Percentiles rank a stretch among this genome's conserved stretches.
Conservation (phyloP, 2,329 filamentous ascomycete species). For the Botrytis elliptica region DNA sequence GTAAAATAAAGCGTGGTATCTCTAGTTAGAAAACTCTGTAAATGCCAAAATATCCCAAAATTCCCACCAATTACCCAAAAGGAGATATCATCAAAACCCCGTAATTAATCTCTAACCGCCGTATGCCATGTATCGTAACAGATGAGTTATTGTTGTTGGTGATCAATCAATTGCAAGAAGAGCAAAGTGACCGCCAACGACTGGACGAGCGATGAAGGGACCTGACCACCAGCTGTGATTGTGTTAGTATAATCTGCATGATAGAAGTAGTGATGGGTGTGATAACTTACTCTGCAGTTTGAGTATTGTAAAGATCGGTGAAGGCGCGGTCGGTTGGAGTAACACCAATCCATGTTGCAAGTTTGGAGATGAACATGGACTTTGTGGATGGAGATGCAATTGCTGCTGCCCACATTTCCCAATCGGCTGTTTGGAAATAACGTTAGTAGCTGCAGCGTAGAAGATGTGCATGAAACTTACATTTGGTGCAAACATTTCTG, state of each 20-base stretch:
- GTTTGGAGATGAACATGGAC: conserved; percentile 63
- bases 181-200: conserved; percentile 78
- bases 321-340: conserved; percentile 70
- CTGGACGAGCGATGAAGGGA: conserved; percentile 72
- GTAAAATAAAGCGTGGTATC: neutral
- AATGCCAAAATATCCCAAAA: neutral
- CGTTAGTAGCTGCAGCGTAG: neutral
- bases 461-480: conserved; percentile 35
- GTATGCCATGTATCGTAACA: neutral
- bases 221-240: conserved; percentile 25
- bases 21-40: neutral
- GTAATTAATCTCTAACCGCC: neutral
- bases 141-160: neutral
- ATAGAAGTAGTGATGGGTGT: neutral
- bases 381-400: conserved; percentile 63
- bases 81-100: neutral
- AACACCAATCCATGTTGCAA: conserved; percentile 73
- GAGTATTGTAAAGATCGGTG: conserved; percentile 75
- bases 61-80: neutral
- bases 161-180: conserved; percentile 54
- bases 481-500: conserved; percentile 78
- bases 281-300: conserved; percentile 58
- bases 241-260: neutral
- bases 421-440: conserved; percentile 52
- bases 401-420: conserved; percentile 82